A percentile compares a stretch with the other conserved stretches of the same genome.
These are phyloP conservation scores for Pelargonium australe DNA, from an alignment of 441 rosid species.

Conservation along the genomic window DNA sequence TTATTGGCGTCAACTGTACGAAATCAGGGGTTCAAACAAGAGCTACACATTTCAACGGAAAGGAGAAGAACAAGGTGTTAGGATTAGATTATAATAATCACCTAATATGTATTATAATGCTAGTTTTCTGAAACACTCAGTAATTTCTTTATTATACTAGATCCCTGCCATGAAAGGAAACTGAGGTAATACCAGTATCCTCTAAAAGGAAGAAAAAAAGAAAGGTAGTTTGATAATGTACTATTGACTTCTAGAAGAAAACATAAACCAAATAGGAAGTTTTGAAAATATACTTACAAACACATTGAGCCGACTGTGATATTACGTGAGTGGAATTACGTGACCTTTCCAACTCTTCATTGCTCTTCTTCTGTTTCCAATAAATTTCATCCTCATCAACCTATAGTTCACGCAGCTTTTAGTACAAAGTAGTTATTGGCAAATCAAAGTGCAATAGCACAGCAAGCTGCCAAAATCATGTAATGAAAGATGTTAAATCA, in stretches of 20 bases:
- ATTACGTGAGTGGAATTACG: constrained; percentile 52
- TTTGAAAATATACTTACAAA: constrained; percentile 44
- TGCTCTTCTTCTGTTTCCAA: constrained; percentile 61
- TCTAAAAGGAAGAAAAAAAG: too few relatives aligned
- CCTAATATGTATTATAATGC: too few relatives aligned
- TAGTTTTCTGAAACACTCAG: too few relatives aligned
- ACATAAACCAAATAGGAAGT: not conserved
- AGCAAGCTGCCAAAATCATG: constrained; percentile 13
- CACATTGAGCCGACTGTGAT: constrained; percentile 59
- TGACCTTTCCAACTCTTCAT: constrained; percentile 71
- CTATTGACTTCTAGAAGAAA: not conserved
- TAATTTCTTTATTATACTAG: too few relatives aligned
- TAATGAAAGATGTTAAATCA: too few relatives aligned
- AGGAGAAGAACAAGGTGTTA: too few relatives aligned
- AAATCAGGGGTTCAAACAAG: too few relatives aligned
- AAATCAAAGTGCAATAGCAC: not conserved
- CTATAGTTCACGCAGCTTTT: constrained; percentile 27
- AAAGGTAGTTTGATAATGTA: not conserved
- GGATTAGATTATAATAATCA: too few relatives aligned
- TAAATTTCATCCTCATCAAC: constrained; percentile 87
- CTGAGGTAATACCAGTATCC: too few relatives aligned
- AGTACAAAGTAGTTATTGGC: constrained; percentile 10
- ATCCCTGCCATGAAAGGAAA: too few relatives aligned
- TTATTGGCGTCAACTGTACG: too few relatives aligned
- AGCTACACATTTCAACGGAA: too few relatives aligned